Percentiles rank a stretch among this genome's conserved stretches.
Evolutionary conservation across 768 basidiomycete species (phyloP).

Genomic region (Russula griseocarnosa): DNA sequence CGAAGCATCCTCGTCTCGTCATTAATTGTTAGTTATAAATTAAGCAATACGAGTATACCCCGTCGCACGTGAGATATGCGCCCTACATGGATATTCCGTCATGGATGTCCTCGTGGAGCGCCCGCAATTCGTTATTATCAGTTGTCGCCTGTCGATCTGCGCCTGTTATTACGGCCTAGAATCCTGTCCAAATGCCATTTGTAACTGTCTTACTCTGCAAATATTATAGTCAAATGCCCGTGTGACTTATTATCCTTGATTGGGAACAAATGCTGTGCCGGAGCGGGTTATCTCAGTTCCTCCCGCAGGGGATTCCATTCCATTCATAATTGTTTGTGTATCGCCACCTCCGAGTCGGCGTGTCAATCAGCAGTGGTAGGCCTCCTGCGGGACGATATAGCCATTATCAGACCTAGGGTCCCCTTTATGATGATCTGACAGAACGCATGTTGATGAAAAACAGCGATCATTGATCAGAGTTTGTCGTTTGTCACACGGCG

Average conservation of each 20-base stretch:
- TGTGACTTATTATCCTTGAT: background rate
- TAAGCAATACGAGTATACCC: conserved; percentile 24
- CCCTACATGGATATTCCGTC: conserved; percentile 1
- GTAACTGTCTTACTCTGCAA: background rate
- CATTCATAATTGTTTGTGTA: background rate
- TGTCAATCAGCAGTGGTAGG: background rate
- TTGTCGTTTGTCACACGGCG: background rate
- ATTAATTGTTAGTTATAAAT: conserved; percentile 14
- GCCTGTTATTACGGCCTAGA: conserved; percentile 21
- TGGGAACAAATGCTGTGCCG: too few relatives aligned
- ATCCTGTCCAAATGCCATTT: conserved; percentile 3
- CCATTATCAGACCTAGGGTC: background rate
- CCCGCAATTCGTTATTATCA: conserved; percentile 16
- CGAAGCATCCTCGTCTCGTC: conserved; percentile 13
- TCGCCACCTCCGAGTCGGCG: background rate
- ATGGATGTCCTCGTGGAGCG: conserved; percentile 7
- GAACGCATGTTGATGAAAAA: background rate
- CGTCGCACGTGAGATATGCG: conserved; percentile 13
- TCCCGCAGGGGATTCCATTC: background rate
- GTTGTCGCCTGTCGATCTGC: conserved; percentile 7
- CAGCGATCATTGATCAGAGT: background rate
- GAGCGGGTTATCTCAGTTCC: background rate
- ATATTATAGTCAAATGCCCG: background rate
- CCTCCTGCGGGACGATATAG: background rate
- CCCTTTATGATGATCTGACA: background rate